phyloP scores from a whole-genome alignment of 306 rosid species.

The Rosa persica region DNA sequence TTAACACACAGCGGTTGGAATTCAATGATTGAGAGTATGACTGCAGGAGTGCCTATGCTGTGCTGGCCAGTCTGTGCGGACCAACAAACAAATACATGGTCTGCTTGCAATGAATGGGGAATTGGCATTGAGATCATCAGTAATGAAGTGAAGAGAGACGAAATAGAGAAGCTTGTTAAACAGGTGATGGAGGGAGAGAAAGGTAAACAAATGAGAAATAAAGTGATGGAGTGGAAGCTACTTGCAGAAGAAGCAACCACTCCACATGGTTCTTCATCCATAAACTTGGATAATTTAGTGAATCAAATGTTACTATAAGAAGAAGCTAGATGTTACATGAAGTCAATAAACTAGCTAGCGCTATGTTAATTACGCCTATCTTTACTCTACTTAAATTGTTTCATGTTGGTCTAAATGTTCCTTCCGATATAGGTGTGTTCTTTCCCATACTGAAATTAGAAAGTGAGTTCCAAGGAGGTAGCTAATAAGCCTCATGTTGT shows the following conservation, averaged over 20 bases:
- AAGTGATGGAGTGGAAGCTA: too few relatives aligned
- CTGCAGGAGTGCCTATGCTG: background rate
- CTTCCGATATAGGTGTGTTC: background rate
- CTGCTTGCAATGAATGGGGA: background rate
- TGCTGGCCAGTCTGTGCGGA: background rate
- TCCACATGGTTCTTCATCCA: too few relatives aligned
- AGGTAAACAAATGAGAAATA: too few relatives aligned
- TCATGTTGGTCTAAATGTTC: background rate
- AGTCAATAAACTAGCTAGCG: background rate
- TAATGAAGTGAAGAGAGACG: too few relatives aligned
- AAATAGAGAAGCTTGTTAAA: too few relatives aligned
- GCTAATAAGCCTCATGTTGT: slow-evolving; percentile 5
- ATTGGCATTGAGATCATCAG: too few relatives aligned
- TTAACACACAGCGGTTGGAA: background rate
- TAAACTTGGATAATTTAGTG: too few relatives aligned
- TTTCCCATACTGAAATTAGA: background rate
- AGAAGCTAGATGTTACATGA: too few relatives aligned
- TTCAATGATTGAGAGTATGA: background rate
- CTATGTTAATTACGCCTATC: background rate
- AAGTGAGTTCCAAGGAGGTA: background rate
- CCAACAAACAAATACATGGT: background rate
- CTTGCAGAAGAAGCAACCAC: too few relatives aligned
- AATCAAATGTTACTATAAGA: too few relatives aligned
- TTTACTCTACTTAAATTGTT: background rate
- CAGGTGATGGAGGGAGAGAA: too few relatives aligned